Percentiles rank a stretch among this genome's conserved stretches.
Conservation (phyloP, 306 rosid species). For the Erythrophleum fordii region DNA sequence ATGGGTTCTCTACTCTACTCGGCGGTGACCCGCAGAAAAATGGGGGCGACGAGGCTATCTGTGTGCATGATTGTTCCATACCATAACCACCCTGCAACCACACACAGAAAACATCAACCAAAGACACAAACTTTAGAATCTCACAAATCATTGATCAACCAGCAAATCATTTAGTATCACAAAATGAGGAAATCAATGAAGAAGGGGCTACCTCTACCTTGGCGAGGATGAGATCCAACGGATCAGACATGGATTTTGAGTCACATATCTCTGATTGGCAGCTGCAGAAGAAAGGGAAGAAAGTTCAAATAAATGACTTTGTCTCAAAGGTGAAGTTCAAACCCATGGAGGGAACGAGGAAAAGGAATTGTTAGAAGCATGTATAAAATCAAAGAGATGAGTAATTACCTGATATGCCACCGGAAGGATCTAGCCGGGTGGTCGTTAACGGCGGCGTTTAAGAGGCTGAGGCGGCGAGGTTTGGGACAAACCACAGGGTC, state of each 20-base stretch:
- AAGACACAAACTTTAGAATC: background rate
- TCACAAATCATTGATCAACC: background rate
- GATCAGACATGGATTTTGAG: slow-evolving; percentile 59
- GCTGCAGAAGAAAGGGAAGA: slow-evolving; percentile 46
- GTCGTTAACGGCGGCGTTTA: slow-evolving; percentile 58
- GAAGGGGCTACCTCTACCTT: slow-evolving; percentile 54
- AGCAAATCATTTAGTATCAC: background rate
- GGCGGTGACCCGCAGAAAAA: slow-evolving; percentile 97
- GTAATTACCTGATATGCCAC: slow-evolving; percentile 68
- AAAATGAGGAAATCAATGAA: background rate
- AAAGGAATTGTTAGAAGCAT: background rate
- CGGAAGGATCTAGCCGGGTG: slow-evolving; percentile 55
- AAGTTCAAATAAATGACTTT: background rate
- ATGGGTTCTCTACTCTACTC: slow-evolving; percentile 94
- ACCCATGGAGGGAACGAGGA: background rate
- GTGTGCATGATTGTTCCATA: slow-evolving; percentile 58
- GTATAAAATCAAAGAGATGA: background rate
- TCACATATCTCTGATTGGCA: slow-evolving; percentile 70
- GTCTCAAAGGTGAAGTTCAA: background rate
- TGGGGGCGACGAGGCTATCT: slow-evolving; percentile 80
- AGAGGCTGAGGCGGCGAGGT: slow-evolving; percentile 80
- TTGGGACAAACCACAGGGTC: slow-evolving; percentile 79
- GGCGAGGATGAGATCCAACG: slow-evolving; percentile 71
- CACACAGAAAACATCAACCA: background rate
- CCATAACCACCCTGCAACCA: slow-evolving; percentile 66